phyloP scores from a whole-genome alignment of 208 protist genomes.

The Acanthamoeba quina region DNA sequence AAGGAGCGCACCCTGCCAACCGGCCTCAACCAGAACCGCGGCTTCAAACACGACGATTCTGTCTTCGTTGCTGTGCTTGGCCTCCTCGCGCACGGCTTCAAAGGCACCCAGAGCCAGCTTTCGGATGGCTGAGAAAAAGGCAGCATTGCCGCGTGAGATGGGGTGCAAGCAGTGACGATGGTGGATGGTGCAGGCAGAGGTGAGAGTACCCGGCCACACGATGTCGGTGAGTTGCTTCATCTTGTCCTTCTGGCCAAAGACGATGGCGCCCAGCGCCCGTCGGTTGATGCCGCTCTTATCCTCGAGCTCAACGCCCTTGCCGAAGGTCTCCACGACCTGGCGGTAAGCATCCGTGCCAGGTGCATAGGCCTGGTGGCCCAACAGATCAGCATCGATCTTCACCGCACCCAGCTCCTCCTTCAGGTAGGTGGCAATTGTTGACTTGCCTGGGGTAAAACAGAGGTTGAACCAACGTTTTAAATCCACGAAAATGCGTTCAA shows the following conservation, averaged over 20 bases:
- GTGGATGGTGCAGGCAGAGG: background rate
- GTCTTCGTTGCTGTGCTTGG: background rate
- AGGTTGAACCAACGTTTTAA: no score
- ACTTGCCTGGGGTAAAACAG: constrained; percentile 20
- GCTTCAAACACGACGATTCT: constrained; percentile 28
- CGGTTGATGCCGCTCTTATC: constrained; percentile 38
- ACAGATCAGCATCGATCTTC: constrained; percentile 31
- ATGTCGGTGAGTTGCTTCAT: constrained; percentile 56
- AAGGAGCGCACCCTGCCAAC: background rate
- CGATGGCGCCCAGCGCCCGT: constrained; percentile 26
- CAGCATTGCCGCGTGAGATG: background rate
- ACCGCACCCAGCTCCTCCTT: constrained; percentile 37
- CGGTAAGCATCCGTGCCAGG: constrained; percentile 27
- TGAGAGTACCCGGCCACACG: constrained; percentile 10
- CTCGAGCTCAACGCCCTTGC: constrained; percentile 5
- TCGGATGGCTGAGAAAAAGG: background rate
- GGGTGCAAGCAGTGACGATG: background rate
- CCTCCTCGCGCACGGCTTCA: constrained; percentile 17
- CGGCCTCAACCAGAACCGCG: constrained; percentile 11
- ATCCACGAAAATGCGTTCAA: no score
- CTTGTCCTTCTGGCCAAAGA: constrained; percentile 51
- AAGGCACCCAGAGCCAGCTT: constrained; percentile 32
- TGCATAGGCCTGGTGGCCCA: constrained; percentile 43
- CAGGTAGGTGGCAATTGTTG: constrained; percentile 1
- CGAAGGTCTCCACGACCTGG: constrained; percentile 27